Evolutionary conservation across 345 rosid species (phyloP), one percentile per base, ranked within the genome.

Genomic region (Gossypium longicalyx): DNA sequence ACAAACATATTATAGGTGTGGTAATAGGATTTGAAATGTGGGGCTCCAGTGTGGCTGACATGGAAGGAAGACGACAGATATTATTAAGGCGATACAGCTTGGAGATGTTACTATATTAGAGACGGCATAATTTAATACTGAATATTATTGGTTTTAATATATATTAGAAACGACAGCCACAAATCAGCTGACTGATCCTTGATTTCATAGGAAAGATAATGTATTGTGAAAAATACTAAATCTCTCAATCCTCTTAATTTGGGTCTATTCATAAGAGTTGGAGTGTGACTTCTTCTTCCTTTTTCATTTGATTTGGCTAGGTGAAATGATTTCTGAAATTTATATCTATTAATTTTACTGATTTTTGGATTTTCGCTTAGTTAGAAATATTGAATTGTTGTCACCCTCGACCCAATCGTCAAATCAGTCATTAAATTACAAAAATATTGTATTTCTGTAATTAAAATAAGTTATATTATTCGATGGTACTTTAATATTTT

Each of bases 351-450:
- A 45, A 45, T 5, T 1, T 34, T 5, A 0, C 41, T 34, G 1
- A 5, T 34, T 34, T 34, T 5, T 34, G 1, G 7, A 1, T 34
- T 5, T 7, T 34, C 0, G 41, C 7, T 29, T 3, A 29, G 34
- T 4, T 29, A 0, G 0, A 34, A 4, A 34, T 34, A 4, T 4
- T 34, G 41, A 6, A 5, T 34, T 6, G 7, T 34, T 34, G 7
- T 34, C 0, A 34, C 7, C 0, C 1, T 34, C 41, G 1, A 34
- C 1, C 0, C 0, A 34, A 4, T 34, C 7, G 5, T 34, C 1
- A 34, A 34, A 0, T 5, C 1, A 5, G 1, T 5, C 0, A 0
- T 34, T 34, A 34, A 34, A 34, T 34, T 34, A 34, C 0, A 6
- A 0, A 34, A 34, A 5, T 34, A 0, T 34, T 1, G 0, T 27